A percentile compares a stretch with the other conserved stretches of the same genome.
Conservation (phyloP, 306 rosid species). For the Castanospermum australe region DNA sequence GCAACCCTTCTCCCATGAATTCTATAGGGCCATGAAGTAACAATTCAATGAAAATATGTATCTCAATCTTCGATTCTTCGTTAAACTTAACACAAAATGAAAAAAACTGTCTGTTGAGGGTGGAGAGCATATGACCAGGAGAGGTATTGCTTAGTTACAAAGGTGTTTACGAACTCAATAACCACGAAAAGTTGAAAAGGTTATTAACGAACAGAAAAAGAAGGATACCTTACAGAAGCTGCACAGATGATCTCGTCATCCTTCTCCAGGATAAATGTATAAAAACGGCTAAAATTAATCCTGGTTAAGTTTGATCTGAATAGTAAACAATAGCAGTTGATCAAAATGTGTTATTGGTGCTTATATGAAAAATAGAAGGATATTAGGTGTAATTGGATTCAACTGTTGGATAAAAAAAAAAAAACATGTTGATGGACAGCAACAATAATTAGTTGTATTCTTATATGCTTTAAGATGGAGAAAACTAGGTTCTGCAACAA, state of each 20-base stretch:
- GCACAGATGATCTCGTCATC: conserved; percentile 32
- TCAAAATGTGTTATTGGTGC: background rate
- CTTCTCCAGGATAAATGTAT: conserved; percentile 41
- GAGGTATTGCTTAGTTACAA: background rate
- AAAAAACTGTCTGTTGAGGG: background rate
- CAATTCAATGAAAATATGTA: background rate
- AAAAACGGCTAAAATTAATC: conserved; percentile 33
- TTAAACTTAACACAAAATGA: background rate
- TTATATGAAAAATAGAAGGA: background rate
- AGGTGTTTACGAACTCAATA: background rate
- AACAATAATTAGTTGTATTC: background rate
- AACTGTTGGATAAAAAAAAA: background rate
- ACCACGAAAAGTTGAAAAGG: background rate
- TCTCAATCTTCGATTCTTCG: background rate
- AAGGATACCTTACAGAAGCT: conserved; percentile 44
- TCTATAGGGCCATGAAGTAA: conserved; percentile 21
- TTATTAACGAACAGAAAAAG: background rate
- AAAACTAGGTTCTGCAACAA: background rate
- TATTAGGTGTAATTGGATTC: too few species aligned
- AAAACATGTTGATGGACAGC: background rate
- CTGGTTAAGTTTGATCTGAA: conserved; percentile 33
- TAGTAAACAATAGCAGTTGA: background rate
- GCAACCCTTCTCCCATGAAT: conserved; percentile 33
- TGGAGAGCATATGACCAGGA: background rate
- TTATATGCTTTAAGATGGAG: background rate